These are phyloP conservation scores for Meyerozyma elateridarum DNA, from an alignment of 1,139 yeast genomes.

Conservation along the genomic window DNA sequence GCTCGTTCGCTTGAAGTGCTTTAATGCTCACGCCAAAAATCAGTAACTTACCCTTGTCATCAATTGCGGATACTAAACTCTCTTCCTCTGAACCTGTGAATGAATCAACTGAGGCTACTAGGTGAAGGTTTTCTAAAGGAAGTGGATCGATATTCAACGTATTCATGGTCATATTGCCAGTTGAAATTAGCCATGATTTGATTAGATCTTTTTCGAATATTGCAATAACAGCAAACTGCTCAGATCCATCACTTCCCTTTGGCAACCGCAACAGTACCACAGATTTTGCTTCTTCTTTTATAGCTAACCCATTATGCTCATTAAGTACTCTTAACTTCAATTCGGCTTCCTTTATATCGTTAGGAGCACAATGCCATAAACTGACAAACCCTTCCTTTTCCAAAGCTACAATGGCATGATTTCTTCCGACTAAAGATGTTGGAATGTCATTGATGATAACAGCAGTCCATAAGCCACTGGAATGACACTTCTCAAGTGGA, in stretches of 20 bases:
- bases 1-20: conserved; percentile 5
- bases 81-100: conserved; percentile 36
- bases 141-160: conserved; percentile 23
- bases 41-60: conserved; percentile 50
- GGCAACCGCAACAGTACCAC: conserved; percentile 21
- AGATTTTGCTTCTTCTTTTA: conserved; percentile 14
- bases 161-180: conserved; percentile 14
- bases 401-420: conserved; percentile 43
- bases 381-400: conserved; percentile 52
- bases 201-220: conserved; percentile 23
- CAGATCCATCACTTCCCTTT: conserved; percentile 5
- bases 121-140: conserved; percentile 31
- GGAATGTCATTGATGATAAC: conserved; percentile 30
- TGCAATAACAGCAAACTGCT: conserved; percentile 22
- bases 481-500: conserved; percentile 10
- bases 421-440: conserved; percentile 17
- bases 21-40: conserved; percentile 25
- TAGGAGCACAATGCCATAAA: conserved; percentile 60
- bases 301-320: no score
- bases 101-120: conserved; percentile 60
- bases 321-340: conserved; percentile 20
- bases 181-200: conserved; percentile 26
- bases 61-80: conserved; percentile 56
- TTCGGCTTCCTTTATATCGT: conserved; percentile 27
- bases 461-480: conserved; percentile 25